Base-by-base conservation (phyloP, 441 rosid genomes). In the Syzygium malaccense region DNA sequence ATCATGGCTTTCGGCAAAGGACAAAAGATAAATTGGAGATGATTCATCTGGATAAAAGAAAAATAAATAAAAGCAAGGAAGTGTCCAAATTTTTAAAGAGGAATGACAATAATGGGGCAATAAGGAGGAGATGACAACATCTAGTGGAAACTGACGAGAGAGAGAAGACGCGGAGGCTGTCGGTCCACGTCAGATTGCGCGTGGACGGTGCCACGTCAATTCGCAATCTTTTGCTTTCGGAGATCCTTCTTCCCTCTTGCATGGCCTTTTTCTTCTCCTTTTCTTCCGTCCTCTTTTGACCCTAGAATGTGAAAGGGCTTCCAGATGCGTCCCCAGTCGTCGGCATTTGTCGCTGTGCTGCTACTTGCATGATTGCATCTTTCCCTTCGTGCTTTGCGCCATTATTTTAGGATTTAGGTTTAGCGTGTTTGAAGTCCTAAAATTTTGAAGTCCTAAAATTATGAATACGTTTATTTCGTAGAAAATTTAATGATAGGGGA, bases 161-260 rank as follows among this genome's bases (percentile, higher is more conserved):
- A 26, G 30, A 71, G 49, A 71, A 33, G 83, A 71, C 51, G 49
- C 83, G 83, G 83, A 71, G 83, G 51, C 28, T 37, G 83, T 71
- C 48, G n/a, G 28, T 37, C n/a, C 49, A 71, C 49, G 49, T 71
- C 17, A 71, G 51, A 20, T 71, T 71, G 28, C 83, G 51, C 49
- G 83, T 71, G 80, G 80, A 41, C 26, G 80, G 37, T 68, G 79
- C 79, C 79, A 10, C 41, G 79, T 71, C 80, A 71, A 11, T 71
- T 37, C 80, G 26, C 80, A 71, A 71, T 71, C 80, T 41, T 11
- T 37, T 5, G 49, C 80, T 37, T 71, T 37, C 49, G 12, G 32
- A 5, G 83, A 71, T 12, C 80, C 48, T 68, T 68, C 48, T 33
- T 23, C 45, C 45, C 6, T 41, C 48, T 68, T 3, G 48, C 49